Conservation (phyloP, 176 grass and related monocot genomes). For the Pontederia crassipes region DNA sequence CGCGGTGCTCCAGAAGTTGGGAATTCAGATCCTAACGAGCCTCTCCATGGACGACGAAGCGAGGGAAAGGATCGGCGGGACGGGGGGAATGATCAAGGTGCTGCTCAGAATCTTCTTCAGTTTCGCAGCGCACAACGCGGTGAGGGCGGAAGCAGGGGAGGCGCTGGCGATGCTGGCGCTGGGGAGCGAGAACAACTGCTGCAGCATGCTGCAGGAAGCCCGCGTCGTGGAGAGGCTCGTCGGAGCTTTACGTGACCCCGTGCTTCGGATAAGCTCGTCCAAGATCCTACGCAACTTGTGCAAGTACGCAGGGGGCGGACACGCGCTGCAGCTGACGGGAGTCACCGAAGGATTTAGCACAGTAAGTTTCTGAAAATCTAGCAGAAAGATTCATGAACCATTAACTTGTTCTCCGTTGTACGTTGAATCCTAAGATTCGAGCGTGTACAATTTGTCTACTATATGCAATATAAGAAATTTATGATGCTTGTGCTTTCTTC, state of each 20-base stretch:
- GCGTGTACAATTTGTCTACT: not conserved
- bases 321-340: not conserved
- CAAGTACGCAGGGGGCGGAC: constrained; percentile 6
- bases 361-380: constrained; percentile 14
- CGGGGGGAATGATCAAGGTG: constrained; percentile 23
- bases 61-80: constrained; percentile 26
- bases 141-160: constrained; percentile 30
- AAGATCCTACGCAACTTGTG: constrained; percentile 30
- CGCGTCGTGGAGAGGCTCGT: constrained; percentile 13
- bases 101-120: constrained; percentile 22
- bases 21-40: constrained; percentile 22
- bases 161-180: constrained; percentile 30
- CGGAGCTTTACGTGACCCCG: constrained; percentile 2
- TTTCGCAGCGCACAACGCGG: not conserved
- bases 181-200: constrained; percentile 27
- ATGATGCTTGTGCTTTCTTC: no score
- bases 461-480: no score
- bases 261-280: constrained; percentile 3
- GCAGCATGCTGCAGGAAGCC: constrained; percentile 8
- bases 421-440: not conserved
- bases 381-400: not conserved
- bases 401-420: not conserved
- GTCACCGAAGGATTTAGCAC: constrained; percentile 7
- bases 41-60: constrained; percentile 28
- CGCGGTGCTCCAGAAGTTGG: constrained; percentile 24